Evolutionary conservation across 2,329 filamentous ascomycete genomes (phyloP).

Genomic region (Cordyceps javanica): DNA sequence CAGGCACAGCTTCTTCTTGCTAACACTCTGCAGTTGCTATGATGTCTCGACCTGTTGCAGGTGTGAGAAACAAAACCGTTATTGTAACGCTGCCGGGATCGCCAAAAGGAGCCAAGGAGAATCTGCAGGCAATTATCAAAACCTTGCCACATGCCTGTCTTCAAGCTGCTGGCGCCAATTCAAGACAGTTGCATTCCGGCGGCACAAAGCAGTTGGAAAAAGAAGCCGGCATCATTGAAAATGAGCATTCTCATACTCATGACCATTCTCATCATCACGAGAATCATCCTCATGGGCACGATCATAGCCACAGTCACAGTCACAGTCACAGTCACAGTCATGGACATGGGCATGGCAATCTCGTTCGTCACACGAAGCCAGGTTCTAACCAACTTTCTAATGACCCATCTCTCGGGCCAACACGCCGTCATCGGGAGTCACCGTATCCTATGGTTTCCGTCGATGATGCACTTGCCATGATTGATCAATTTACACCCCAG

Average conservation of each 20-base stretch:
- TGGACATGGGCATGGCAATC: slow-evolving; percentile 55
- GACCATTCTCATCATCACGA: slow-evolving; percentile 31
- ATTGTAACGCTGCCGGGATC: slow-evolving; percentile 90
- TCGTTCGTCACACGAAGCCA: slow-evolving; percentile 67
- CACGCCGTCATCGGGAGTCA: slow-evolving; percentile 71
- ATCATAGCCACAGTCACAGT: slow-evolving; percentile 15
- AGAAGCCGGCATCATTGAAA: slow-evolving; percentile 60
- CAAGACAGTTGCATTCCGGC: slow-evolving; percentile 69
- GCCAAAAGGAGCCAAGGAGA: slow-evolving; percentile 91
- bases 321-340: slow-evolving; percentile 43
- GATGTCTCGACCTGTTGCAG: slow-evolving; percentile 92
- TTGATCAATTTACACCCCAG: slow-evolving; percentile 65
- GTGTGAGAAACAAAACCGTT: slow-evolving; percentile 72
- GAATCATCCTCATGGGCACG: slow-evolving; percentile 12
- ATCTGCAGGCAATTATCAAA: slow-evolving; percentile 80
- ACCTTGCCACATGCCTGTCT: slow-evolving; percentile 92
- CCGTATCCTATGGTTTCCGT: slow-evolving; percentile 92
- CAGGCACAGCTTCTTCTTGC: slow-evolving; percentile 8
- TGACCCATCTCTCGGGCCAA: slow-evolving; percentile 54
- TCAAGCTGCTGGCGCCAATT: slow-evolving; percentile 79
- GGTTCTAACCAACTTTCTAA: slow-evolving; percentile 53
- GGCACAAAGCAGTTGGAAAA: slow-evolving; percentile 78
- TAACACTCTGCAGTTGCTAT: slow-evolving; percentile 66
- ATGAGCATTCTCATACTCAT: slow-evolving; percentile 24
- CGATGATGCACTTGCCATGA: slow-evolving; percentile 67